phyloP scores from a whole-genome alignment of 148 eudicot genomes.

The Vaccinium myrtillus region DNA sequence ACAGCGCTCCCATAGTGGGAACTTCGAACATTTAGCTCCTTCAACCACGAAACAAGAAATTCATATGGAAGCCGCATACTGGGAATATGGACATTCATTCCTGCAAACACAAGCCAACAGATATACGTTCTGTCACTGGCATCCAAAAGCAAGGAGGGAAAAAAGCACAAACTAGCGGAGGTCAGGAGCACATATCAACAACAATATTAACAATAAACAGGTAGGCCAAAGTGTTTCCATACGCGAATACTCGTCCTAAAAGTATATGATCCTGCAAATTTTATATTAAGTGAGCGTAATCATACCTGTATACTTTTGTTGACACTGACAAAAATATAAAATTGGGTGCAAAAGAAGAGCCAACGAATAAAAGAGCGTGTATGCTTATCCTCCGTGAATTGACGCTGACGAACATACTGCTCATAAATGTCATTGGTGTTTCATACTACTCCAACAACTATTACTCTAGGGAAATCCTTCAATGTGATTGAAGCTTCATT shows the following conservation, averaged over 20 bases:
- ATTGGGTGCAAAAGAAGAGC: not conserved
- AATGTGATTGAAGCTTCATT: not conserved
- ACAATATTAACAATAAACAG: not conserved
- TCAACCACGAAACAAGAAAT: conserved; percentile 3
- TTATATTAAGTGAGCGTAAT: not conserved
- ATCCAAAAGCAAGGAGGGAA: not conserved
- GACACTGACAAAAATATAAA: not conserved
- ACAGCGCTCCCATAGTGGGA: not conserved
- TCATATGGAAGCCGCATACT: not conserved
- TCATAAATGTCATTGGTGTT: not conserved
- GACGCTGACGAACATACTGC: not conserved
- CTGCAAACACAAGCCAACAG: conserved; percentile 26
- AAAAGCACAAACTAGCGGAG: not conserved
- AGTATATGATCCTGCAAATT: not conserved
- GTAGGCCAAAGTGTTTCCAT: not conserved
- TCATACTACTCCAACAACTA: not conserved
- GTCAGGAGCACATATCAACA: not conserved
- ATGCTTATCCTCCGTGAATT: not conserved
- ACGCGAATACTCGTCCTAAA: not conserved
- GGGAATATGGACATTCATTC: conserved; percentile 22
- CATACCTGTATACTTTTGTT: not conserved
- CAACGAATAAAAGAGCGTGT: not conserved
- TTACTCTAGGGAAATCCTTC: not conserved
- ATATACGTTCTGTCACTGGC: conserved; percentile 3
- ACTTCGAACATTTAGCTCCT: not conserved